Base-by-base conservation (phyloP, 371 early-diverging fungal genomes). In the Lichtheimia hyalospora region DNA sequence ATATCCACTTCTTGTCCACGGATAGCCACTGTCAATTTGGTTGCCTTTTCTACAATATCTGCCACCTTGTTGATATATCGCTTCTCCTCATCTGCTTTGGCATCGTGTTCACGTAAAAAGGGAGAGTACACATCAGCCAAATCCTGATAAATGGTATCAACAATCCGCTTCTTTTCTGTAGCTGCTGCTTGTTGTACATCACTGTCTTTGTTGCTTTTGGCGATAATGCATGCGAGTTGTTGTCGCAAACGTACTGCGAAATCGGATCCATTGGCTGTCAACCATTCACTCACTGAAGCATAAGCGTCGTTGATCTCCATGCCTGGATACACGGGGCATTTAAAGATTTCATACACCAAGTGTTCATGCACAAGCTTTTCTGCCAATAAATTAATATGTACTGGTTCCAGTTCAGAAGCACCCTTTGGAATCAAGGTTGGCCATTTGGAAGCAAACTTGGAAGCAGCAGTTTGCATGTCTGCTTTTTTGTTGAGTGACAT, bases 1-100 rank as follows among this genome's bases (percentile, higher is more conserved):
- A 86, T 84, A 16, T 79, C 81, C 13, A 81, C 79, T 50, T 83
- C 84, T 44, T 82, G 79, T 21, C 81, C 86, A 42, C 78, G 81
- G 59, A 83, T 84, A 40, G 86, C 86, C 48, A 84, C 64, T 15
- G 78, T 63, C 25, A 86, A 60, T 41, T 76, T 79, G 44, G 81
- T 68, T 1, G 81, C 77, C 61, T 81, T 83, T 60, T 76, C 82
- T 41, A 82, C 79, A 51, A 86, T 77, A 54, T 84, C 84, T 39
- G 70, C 61, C 28, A 84, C 64, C 62, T 84, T 84, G 58, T 58
- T 57, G 40, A 51, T 65, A 52, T 75, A 76, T 7, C 71, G 65
- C 27, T 62, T 67, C 18, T 63, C 63, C 25, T 57, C 56, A 27
- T 54, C 60, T 24, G 62, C 68, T 18, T 57, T 54, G 14, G 14